phyloP scores from a whole-genome alignment of 2,329 filamentous ascomycete genomes.

The Ophiobolus disseminans region DNA sequence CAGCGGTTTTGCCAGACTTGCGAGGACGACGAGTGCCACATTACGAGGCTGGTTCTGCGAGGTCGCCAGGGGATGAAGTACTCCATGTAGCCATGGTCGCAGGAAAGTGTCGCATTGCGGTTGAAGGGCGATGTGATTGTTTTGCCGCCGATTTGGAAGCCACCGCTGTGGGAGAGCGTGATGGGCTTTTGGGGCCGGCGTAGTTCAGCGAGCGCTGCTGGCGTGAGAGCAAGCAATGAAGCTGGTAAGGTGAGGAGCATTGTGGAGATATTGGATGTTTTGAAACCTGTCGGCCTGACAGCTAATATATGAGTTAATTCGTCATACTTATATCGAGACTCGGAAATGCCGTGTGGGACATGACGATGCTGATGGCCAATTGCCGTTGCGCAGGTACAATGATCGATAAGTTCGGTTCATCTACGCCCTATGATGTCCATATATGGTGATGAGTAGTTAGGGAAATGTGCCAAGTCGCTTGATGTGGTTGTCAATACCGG shows the following conservation, averaged over 20 bases:
- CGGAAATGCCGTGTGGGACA: too few species aligned
- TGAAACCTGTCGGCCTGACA: too few species aligned
- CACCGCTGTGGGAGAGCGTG: constrained; percentile 23
- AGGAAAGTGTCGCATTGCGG: constrained; percentile 28
- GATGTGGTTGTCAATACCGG: too few species aligned
- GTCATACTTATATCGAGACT: neutral
- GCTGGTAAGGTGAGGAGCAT: neutral
- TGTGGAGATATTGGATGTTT: too few species aligned
- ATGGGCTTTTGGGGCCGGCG: constrained; percentile 20
- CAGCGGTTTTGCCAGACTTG: constrained; percentile 38
- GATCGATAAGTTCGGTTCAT: neutral
- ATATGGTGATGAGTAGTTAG: neutral
- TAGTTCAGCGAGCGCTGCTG: neutral
- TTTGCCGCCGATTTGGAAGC: constrained; percentile 35
- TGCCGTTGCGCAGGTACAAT: neutral
- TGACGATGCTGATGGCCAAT: neutral
- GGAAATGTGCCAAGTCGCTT: too few species aligned
- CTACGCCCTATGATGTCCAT: neutral
- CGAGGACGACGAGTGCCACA: constrained; percentile 37
- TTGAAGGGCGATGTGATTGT: constrained; percentile 14
- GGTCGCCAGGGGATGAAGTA: constrained; percentile 35
- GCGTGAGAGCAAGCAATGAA: neutral
- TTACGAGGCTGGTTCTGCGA: constrained; percentile 29
- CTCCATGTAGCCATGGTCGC: constrained; percentile 39
- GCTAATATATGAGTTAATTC: too few species aligned